Evolutionary conservation across 352 stramenopile species (phyloP).

Genomic region (Lagenidium sp.): DNA sequence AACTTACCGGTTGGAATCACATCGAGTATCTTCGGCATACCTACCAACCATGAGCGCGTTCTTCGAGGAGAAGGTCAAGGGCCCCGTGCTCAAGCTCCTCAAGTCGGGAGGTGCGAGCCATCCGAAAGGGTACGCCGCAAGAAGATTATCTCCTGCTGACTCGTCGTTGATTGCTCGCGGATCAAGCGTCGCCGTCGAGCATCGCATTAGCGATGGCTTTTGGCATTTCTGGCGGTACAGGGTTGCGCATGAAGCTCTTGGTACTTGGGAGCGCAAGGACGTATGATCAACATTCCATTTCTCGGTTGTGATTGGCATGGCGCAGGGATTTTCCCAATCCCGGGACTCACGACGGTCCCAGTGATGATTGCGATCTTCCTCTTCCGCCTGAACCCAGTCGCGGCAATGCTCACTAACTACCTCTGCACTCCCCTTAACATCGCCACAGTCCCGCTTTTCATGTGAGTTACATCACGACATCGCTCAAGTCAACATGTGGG

Average conservation of each 20-base stretch:
- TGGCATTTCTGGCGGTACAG: constrained; percentile 47
- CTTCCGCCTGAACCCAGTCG: constrained; percentile 72
- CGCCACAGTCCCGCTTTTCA: constrained; percentile 63
- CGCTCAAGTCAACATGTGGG: too few relatives aligned
- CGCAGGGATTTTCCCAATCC: constrained; percentile 68
- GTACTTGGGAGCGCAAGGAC: neutral
- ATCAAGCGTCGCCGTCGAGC: constrained; percentile 50
- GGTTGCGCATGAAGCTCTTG: neutral
- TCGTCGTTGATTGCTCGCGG: neutral
- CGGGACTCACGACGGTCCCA: constrained; percentile 58
- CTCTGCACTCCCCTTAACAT: constrained; percentile 74
- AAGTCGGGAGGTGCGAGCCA: constrained; percentile 49
- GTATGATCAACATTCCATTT: neutral
- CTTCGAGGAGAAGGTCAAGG: constrained; percentile 72
- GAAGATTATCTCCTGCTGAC: neutral
- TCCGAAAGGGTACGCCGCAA: too few relatives aligned
- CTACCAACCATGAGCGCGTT: constrained; percentile 20
- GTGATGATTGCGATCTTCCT: constrained; percentile 72
- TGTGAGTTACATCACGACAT: too few relatives aligned
- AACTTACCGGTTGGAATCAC: too few relatives aligned
- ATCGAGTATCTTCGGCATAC: too few relatives aligned
- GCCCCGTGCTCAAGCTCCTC: constrained; percentile 55
- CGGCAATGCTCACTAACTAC: constrained; percentile 80
- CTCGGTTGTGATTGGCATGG: neutral
- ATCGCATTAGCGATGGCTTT: constrained; percentile 76